Conservation (phyloP, 768 basidiomycete species). For the Mycena floridula region DNA sequence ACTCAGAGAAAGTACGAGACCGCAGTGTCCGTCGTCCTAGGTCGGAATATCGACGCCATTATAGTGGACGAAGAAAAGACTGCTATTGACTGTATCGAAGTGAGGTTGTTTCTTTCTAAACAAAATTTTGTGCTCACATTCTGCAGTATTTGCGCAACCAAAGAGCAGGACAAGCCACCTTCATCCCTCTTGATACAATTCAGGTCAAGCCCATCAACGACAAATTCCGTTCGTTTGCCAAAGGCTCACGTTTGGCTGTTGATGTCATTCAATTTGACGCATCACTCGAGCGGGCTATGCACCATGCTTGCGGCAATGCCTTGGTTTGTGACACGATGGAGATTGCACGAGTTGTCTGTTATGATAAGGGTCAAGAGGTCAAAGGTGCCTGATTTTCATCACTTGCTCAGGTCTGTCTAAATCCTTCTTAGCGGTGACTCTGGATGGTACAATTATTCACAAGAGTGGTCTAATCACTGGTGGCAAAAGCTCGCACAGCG, state of each 20-base stretch:
- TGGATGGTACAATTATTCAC: conserved; percentile 96
- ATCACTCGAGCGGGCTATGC: conserved; percentile 88
- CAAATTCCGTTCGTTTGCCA: conserved; percentile 88
- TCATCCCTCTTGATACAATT: conserved; percentile 97
- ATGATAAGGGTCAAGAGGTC: conserved; percentile 92
- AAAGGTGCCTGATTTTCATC: conserved; percentile 58
- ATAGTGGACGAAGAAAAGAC: conserved; percentile 97
- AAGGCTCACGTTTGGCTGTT: conserved; percentile 79
- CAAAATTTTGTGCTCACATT: neutral
- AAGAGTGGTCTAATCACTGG: conserved; percentile 97
- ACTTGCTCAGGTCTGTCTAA: neutral
- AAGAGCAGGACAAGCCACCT: conserved; percentile 92
- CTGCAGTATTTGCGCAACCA: conserved; percentile 88
- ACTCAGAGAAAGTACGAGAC: conserved; percentile 88
- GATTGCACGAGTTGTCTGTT: conserved; percentile 83
- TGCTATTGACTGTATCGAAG: conserved; percentile 96
- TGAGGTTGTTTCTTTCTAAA: conserved; percentile 20
- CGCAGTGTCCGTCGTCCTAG: conserved; percentile 87
- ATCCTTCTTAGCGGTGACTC: conserved; percentile 93
- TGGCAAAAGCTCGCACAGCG: conserved; percentile 74
- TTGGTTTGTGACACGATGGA: conserved; percentile 96
- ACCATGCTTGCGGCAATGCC: conserved; percentile 93
- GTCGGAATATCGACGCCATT: conserved; percentile 91
- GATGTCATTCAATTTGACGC: conserved; percentile 83
- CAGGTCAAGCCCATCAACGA: conserved; percentile 92